A percentile compares a stretch with the other conserved stretches of the same genome.
Evolutionary conservation across 129 eudicot species (phyloP).

Genomic region (Rutidosis leptorrhynchoides): DNA sequence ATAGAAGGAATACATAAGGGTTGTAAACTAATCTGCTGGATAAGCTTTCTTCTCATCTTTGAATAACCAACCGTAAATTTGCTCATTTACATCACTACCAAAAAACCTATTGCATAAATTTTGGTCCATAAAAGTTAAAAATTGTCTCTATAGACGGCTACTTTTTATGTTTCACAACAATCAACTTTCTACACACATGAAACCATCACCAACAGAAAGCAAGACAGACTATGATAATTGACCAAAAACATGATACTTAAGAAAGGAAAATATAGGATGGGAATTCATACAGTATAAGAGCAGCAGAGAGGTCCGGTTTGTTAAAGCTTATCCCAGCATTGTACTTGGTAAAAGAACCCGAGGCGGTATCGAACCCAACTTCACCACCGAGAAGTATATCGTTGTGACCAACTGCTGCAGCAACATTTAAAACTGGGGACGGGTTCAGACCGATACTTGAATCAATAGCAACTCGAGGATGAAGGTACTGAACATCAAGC

Average conservation of each 20-base stretch:
- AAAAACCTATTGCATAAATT: neutral
- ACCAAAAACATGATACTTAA: neutral
- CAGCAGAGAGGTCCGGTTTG: conserved; percentile 76
- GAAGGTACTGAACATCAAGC: conserved; percentile 85
- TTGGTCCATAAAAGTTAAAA: neutral
- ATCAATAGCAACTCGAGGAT: conserved; percentile 60
- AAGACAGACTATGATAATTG: neutral
- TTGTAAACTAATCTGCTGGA: neutral
- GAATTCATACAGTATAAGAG: conserved; percentile 64
- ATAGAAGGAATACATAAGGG: neutral
- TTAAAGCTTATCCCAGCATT: conserved; percentile 73
- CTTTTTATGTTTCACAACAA: neutral
- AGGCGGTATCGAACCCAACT: conserved; percentile 75
- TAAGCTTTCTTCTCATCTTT: neutral
- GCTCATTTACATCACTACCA: neutral
- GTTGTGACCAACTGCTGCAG: conserved; percentile 69
- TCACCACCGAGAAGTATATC: conserved; percentile 77
- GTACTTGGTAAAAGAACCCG: conserved; percentile 80
- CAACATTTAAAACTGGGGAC: conserved; percentile 62
- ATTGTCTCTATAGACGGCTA: neutral
- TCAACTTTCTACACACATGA: neutral
- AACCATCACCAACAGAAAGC: neutral
- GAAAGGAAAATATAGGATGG: conserved; percentile 1
- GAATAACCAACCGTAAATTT: neutral
- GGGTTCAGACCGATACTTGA: conserved; percentile 89